Conservation (phyloP, 129 eudicot genomes). For the Flaveria bidentis region DNA sequence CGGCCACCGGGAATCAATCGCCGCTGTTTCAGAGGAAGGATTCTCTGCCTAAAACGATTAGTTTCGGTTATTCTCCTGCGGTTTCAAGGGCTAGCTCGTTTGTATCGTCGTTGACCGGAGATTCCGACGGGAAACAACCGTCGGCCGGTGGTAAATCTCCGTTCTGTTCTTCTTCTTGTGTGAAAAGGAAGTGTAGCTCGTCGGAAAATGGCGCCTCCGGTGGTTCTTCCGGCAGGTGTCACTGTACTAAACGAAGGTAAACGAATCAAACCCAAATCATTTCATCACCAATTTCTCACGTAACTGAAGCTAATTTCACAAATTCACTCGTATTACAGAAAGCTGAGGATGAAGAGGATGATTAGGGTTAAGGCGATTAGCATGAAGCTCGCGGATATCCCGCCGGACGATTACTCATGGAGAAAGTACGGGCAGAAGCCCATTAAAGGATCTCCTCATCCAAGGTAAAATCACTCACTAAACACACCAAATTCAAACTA, state of each 20-base stretch:
- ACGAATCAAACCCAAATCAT: not conserved
- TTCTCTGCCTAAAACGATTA: conserved; percentile 55
- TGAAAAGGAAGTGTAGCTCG: conserved; percentile 67
- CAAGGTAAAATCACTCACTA: conserved; percentile 57
- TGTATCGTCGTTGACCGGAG: conserved; percentile 62
- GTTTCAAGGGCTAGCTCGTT: conserved; percentile 63
- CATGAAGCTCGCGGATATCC: conserved; percentile 85
- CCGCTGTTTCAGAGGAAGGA: conserved; percentile 40
- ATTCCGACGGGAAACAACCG: conserved; percentile 44
- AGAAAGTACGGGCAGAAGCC: conserved; percentile 96
- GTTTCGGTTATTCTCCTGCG: conserved; percentile 63
- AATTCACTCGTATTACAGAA: conserved; percentile 35
- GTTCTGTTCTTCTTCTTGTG: conserved; percentile 52
- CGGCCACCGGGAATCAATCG: conserved; percentile 13
- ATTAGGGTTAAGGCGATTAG: conserved; percentile 89
- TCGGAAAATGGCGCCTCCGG: conserved; percentile 73
- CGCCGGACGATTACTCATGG: conserved; percentile 98
- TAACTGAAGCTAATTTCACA: not conserved
- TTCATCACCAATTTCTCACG: not conserved
- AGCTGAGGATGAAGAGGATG: conserved; percentile 68
- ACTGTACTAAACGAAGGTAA: conserved; percentile 83
- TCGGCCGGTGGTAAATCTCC: conserved; percentile 78
- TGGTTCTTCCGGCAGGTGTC: conserved; percentile 69
- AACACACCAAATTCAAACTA: not conserved
- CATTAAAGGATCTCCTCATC: conserved; percentile 96